phyloP scores from a whole-genome alignment of 768 basidiomycete genomes.

The Tricholoma saponaceum region DNA sequence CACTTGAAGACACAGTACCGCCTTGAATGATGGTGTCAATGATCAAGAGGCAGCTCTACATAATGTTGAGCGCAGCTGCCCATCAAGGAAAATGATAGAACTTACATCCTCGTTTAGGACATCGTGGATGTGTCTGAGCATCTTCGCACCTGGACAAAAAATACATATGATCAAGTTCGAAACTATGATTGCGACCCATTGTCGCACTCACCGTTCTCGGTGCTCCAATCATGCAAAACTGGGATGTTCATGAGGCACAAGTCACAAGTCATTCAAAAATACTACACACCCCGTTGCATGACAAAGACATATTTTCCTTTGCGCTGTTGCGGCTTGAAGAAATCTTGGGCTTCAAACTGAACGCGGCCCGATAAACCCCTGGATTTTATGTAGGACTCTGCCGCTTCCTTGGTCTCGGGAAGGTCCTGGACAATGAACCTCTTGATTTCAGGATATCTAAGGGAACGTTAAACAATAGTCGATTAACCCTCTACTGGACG shows the following conservation, averaged over 20 bases:
- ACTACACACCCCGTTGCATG: constrained; percentile 29
- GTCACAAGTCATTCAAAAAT: background rate
- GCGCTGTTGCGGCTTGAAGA: constrained; percentile 37
- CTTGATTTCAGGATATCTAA: constrained; percentile 33
- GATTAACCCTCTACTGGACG: constrained; percentile 1
- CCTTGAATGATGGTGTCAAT: constrained; percentile 33
- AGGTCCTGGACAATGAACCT: constrained; percentile 35
- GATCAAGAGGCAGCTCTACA: constrained; percentile 30
- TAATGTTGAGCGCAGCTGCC: background rate
- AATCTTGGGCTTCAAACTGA: constrained; percentile 34
- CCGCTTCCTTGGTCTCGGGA: constrained; percentile 29
- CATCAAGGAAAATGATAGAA: background rate
- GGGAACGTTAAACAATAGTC: background rate
- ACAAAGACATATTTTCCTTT: constrained; percentile 36
- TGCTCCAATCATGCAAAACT: constrained; percentile 38
- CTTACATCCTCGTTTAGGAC: constrained; percentile 30
- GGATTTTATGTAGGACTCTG: constrained; percentile 29
- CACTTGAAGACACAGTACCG: constrained; percentile 26
- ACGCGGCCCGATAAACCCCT: constrained; percentile 28
- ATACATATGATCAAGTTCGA: background rate
- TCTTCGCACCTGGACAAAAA: constrained; percentile 24
- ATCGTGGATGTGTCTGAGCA: constrained; percentile 30
- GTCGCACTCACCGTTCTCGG: constrained; percentile 22
- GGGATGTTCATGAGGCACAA: background rate
- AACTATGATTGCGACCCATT: background rate